Percentiles rank a stretch among this genome's conserved stretches.
Conservation (phyloP, 164 flowering plant genomes). For the Macadamia tetraphylla region DNA sequence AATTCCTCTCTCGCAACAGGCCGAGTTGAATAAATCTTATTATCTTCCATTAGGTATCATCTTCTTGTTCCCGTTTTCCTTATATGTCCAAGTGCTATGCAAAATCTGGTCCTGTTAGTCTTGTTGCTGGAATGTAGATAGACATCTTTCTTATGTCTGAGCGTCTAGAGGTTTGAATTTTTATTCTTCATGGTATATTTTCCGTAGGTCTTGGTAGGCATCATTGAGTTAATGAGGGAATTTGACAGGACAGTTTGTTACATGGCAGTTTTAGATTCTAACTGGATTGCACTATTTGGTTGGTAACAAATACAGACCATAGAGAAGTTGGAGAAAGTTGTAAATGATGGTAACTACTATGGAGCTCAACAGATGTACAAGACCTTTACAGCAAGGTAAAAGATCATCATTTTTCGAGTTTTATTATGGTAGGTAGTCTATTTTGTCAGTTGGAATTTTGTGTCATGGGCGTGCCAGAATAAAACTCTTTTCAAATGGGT, state of each 20-base stretch:
- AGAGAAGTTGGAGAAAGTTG: slow-evolving; percentile 64
- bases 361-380: slow-evolving; percentile 98
- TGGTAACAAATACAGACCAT: slow-evolving; percentile 43
- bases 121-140: too few species aligned
- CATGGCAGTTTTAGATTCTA: background rate
- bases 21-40: too few species aligned
- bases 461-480: background rate
- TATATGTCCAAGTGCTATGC: too few species aligned
- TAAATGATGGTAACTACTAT: slow-evolving; percentile 62
- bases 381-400: slow-evolving; percentile 66
- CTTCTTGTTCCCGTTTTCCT: too few species aligned
- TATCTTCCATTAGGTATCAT: too few species aligned
- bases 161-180: too few species aligned
- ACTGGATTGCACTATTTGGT: background rate
- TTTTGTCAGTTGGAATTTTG: background rate
- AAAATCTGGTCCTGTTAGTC: background rate
- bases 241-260: background rate
- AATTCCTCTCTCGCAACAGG: too few species aligned
- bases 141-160: too few species aligned
- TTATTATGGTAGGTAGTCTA: background rate
- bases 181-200: too few species aligned
- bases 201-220: too few species aligned
- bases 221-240: too few species aligned
- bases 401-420: background rate
- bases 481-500: too few species aligned